Percentiles rank a stretch among this genome's conserved stretches.
phyloP scores from a whole-genome alignment of 768 basidiomycete genomes.

The Cantharellus anzutake region DNA sequence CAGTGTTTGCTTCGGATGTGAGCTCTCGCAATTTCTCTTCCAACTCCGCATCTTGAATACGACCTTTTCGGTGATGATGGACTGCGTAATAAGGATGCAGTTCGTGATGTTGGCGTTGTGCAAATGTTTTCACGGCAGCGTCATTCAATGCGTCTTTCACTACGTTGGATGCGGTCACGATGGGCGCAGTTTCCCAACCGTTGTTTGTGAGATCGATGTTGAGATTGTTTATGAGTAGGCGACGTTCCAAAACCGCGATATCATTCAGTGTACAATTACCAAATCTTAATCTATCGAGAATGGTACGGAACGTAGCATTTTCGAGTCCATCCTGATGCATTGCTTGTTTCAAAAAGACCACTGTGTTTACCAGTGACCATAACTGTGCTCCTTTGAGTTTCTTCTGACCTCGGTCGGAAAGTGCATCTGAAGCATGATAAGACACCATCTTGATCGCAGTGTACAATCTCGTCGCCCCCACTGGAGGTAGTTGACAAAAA shows the following conservation, averaged over 20 bases:
- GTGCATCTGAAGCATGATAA: not conserved
- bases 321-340: not conserved
- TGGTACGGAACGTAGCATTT: not conserved
- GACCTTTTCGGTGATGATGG: not conserved
- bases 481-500: conserved; percentile 5
- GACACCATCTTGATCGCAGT: not conserved
- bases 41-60: not conserved
- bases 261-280: not conserved
- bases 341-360: not conserved
- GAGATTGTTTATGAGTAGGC: not conserved
- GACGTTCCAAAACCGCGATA: not conserved
- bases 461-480: not conserved
- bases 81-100: conserved; percentile 2
- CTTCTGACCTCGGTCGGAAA: not conserved
- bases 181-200: not conserved
- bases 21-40: not conserved
- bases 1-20: not conserved
- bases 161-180: not conserved
- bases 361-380: not conserved
- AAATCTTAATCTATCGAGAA: not conserved
- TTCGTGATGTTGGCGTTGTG: not conserved
- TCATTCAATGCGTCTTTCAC: conserved; percentile 3
- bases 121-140: not conserved
- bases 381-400: not conserved
- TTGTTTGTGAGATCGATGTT: not conserved